A percentile compares a stretch with the other conserved stretches of the same genome.
These are phyloP conservation scores for Trichophyton schoenleinii DNA, from an alignment of 2,329 filamentous ascomycete species.

Conservation along the genomic window DNA sequence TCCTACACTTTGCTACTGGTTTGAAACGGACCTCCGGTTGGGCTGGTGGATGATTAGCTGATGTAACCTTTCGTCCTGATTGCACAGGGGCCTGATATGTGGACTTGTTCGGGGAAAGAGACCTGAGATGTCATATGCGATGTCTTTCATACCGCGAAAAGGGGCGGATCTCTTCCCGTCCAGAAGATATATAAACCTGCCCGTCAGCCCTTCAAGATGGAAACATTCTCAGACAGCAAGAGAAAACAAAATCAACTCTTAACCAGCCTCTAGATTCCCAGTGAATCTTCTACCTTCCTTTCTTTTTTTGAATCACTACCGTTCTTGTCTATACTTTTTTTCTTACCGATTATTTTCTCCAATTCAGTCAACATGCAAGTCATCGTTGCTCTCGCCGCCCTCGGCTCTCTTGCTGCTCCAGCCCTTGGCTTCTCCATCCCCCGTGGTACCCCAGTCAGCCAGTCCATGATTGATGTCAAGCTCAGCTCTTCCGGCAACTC, in stretches of 20 bases:
- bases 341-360: background rate
- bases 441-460: slow-evolving; percentile 1
- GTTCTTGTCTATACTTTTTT: background rate
- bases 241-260: background rate
- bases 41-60: background rate
- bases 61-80: background rate
- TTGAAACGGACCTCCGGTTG: background rate
- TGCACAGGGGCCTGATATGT: background rate
- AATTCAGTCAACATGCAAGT: slow-evolving; percentile 6
- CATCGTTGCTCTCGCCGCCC: background rate
- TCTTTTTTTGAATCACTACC: background rate
- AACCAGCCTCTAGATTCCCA: background rate
- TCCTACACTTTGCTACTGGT: background rate
- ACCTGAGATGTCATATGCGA: background rate
- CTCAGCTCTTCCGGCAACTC: slow-evolving; percentile 11
- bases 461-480: slow-evolving; percentile 4
- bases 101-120: background rate
- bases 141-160: background rate
- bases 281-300: background rate
- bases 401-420: slow-evolving; percentile 6
- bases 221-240: background rate
- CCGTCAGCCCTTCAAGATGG: background rate
- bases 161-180: background rate
- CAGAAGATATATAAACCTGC: background rate
- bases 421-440: slow-evolving; percentile 4